Conservation (phyloP, 192 early-diverging fungal species). For the Linnemannia zychae region DNA sequence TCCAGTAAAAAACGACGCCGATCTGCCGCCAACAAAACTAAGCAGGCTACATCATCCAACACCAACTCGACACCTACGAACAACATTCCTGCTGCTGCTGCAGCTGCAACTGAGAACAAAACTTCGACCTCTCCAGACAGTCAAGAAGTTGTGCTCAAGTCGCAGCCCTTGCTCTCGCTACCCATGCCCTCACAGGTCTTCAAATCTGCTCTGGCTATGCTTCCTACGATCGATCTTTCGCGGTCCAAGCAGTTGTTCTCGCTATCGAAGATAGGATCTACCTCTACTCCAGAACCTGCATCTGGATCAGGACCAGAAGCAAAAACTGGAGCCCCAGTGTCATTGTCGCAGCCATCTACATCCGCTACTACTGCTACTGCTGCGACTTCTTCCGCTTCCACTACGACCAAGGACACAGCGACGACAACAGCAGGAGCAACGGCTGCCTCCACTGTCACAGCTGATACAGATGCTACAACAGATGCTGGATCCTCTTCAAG, state of each 20-base stretch:
- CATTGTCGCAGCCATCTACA: background rate
- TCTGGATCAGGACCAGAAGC: background rate
- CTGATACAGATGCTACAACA: background rate
- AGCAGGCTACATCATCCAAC: background rate
- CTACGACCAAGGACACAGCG: background rate
- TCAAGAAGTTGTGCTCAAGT: background rate
- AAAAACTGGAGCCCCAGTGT: background rate
- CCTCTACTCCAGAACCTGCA: background rate
- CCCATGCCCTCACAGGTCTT: constrained; percentile 27
- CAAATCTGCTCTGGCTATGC: constrained; percentile 32
- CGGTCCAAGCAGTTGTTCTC: constrained; percentile 24
- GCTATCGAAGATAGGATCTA: background rate
- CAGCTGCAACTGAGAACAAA: background rate
- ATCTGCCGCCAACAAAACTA: background rate
- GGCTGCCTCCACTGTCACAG: background rate
- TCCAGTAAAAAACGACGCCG: constrained; percentile 6
- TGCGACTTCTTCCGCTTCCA: background rate
- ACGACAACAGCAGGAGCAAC: background rate
- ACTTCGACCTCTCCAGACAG: background rate
- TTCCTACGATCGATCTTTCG: constrained; percentile 25
- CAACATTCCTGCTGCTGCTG: background rate
- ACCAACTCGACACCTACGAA: background rate
- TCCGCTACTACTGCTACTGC: background rate
- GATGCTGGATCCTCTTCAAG: constrained; percentile 1
- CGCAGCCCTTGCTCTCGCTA: constrained; percentile 10